These are phyloP conservation scores for Mycosarcoma mackinlayi DNA, from an alignment of 1,284 basidiomycete genomes.

Conservation along the genomic window DNA sequence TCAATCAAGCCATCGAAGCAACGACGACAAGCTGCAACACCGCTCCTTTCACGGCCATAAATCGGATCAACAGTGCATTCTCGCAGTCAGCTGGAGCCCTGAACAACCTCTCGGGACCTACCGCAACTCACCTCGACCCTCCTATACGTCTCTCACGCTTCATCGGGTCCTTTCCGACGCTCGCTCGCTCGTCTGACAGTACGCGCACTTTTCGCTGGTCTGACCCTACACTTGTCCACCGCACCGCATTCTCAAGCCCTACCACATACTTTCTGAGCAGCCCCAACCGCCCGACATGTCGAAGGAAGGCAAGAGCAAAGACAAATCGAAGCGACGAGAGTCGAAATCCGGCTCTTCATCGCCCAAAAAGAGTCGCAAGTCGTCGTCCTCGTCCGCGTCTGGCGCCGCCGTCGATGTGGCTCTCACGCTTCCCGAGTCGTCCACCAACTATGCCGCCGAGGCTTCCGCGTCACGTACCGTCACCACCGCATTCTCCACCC, in stretches of 20 bases:
- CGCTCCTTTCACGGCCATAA: background rate
- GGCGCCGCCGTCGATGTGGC: conserved; percentile 8
- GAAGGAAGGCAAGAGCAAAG: conserved; percentile 41
- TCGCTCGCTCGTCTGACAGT: background rate
- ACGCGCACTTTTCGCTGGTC: background rate
- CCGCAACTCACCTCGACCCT: background rate
- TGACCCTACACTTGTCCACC: background rate
- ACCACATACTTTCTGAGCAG: background rate
- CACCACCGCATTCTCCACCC: conserved; percentile 50
- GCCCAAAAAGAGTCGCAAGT: conserved; percentile 37
- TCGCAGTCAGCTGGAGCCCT: background rate
- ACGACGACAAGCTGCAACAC: background rate
- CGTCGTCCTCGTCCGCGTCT: conserved; percentile 15
- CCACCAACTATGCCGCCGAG: background rate
- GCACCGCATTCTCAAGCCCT: no score
- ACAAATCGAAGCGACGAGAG: conserved; percentile 36
- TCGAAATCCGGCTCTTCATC: conserved; percentile 15
- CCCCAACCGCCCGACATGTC: conserved; percentile 28
- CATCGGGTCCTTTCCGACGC: background rate
- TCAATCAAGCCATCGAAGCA: background rate
- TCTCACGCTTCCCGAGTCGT: background rate
- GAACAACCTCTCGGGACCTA: background rate
- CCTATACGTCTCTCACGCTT: background rate
- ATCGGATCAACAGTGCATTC: background rate
- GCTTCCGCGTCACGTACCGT: conserved; percentile 6